These are phyloP conservation scores for Hypoxylon sp. DNA, from an alignment of 2,329 filamentous ascomycete genomes.

Conservation along the genomic window DNA sequence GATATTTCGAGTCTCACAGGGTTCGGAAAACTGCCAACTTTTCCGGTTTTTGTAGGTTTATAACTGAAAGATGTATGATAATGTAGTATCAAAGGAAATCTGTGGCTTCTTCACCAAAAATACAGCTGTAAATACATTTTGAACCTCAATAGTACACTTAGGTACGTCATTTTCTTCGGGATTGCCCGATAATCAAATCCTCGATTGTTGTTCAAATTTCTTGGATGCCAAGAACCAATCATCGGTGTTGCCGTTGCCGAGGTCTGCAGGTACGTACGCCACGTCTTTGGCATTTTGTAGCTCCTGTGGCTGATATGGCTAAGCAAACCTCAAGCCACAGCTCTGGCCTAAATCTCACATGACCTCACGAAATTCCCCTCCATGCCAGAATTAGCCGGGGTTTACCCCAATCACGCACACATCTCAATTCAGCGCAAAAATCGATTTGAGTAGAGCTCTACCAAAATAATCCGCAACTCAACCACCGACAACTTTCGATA, in stretches of 20 bases:
- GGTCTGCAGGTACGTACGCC: slow-evolving; percentile 2
- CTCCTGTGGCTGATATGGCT: slow-evolving; percentile 6
- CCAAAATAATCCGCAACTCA: slow-evolving; percentile 42
- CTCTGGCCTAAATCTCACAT: neutral
- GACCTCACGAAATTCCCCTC: slow-evolving; percentile 16
- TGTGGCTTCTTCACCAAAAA: neutral
- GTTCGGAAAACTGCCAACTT: slow-evolving; percentile 12
- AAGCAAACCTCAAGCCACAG: neutral
- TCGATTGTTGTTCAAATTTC: slow-evolving; percentile 6
- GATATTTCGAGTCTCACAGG: slow-evolving; percentile 6
- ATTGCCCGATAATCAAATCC: slow-evolving; percentile 5
- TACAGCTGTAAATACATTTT: neutral
- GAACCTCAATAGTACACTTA: neutral
- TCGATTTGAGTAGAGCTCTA: slow-evolving; percentile 35
- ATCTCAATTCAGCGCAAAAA: slow-evolving; percentile 44
- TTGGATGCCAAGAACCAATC: slow-evolving; percentile 10
- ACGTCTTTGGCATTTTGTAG: neutral
- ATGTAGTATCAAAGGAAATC: neutral
- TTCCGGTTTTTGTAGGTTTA: slow-evolving; percentile 12
- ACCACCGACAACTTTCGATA: slow-evolving; percentile 53
- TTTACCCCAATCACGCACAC: slow-evolving; percentile 44
- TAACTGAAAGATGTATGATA: neutral
- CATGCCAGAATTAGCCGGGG: slow-evolving; percentile 38
- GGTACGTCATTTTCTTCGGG: neutral
- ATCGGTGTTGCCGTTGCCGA: slow-evolving; percentile 16